Evolutionary conservation across 257 asterid species (phyloP), one percentile per base, ranked within the genome.

Genomic region (Leptodermis oblonga): DNA sequence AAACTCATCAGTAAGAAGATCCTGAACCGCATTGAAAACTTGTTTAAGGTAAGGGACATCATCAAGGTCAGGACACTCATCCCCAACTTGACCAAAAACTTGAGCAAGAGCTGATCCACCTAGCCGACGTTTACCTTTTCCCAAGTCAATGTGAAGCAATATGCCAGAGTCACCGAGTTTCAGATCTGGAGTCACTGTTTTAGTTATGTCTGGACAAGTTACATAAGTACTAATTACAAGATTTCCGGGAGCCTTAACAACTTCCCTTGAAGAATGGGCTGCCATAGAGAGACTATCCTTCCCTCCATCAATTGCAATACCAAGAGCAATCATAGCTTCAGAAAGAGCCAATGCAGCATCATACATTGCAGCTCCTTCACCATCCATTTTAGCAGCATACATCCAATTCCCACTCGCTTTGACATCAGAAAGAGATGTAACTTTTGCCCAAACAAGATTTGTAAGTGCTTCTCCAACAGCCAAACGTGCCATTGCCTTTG

Each of bases 271-370:
- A 36, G 95, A 51, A 64, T 74, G 96, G 45, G 99, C 96, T 4
- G 97, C 96, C 97, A 93, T 90, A 67, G 99, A 90, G 69, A 93
- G 97, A 80, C 99, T 89, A 76, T 90, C 97, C 63, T 93, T 93
- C 45, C 97, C 99, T 20, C 99, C 96, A 74, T 93, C 99, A 72
- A 88, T 90, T 51, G 99, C 96, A 75, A 88, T 84, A 37, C 96
- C 99, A 65, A 93, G 97, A 74, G 89, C 90, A 45, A 93, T 86
- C 99, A 93, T 93, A 67, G 97, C 96, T 74, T 90, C 97, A 22
- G 90, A 81, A 76, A 93, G 95, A 73, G 96, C 95, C 73, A 81
- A 68, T 72, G 93, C 96, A 46, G 96, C 97, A 74, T 93, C 99
- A 59, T 89, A 90, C 99, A 93, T 93, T 65, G 87, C 90, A 3